phyloP scores from a whole-genome alignment of 108 stramenopile genomes.

The Cyclotella choctawhatcheeana region DNA sequence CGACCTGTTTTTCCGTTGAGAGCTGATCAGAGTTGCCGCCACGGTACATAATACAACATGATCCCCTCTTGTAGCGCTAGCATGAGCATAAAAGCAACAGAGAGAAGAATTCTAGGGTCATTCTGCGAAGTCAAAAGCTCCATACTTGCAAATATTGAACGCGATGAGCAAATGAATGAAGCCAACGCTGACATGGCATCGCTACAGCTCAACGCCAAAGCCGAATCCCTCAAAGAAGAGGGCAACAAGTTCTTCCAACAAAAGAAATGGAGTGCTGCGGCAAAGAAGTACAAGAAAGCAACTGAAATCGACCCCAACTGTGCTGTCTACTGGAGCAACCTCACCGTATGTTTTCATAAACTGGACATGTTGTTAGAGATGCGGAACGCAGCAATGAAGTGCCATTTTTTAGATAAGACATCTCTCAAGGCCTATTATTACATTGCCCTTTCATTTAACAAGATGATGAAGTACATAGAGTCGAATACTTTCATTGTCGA shows the following conservation, averaged over 20 bases:
- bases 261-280: background rate
- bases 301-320: background rate
- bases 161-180: too few species aligned
- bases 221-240: background rate
- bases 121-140: too few species aligned
- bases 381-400: background rate
- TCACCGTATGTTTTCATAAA: background rate
- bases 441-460: background rate
- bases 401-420: background rate
- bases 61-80: too few species aligned
- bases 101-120: too few species aligned
- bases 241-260: background rate
- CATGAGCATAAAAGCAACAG: too few species aligned
- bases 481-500: background rate
- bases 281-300: background rate
- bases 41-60: too few species aligned
- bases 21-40: too few species aligned
- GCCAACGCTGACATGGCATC: background rate
- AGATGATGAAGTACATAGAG: background rate
- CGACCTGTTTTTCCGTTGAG: too few species aligned
- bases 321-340: background rate
- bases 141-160: too few species aligned
- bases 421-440: background rate
- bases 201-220: background rate
- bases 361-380: background rate